These are phyloP conservation scores for Solanum pinnatisectum DNA, from an alignment of 257 asterid species.

Conservation along the genomic window DNA sequence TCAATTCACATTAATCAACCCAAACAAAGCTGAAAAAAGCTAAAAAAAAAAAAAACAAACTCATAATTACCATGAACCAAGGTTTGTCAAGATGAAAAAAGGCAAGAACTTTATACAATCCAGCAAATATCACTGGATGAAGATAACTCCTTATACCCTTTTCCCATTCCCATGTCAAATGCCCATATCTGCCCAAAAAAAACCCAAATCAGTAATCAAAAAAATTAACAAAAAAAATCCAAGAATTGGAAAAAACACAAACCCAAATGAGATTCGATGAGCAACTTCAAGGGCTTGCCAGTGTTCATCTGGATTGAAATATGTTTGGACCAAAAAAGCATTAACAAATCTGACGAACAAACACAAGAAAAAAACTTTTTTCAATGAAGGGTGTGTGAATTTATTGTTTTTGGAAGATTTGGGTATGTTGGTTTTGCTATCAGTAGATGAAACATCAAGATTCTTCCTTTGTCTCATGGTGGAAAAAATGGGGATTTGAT, in stretches of 20 bases:
- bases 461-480: slow-evolving; percentile 39
- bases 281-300: slow-evolving; percentile 91
- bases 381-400: slow-evolving; percentile 1
- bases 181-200: slow-evolving; percentile 57
- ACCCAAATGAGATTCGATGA: slow-evolving; percentile 76
- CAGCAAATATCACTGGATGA: slow-evolving; percentile 81
- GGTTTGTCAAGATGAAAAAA: slow-evolving; percentile 63
- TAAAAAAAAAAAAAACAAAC: not conserved
- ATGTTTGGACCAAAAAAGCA: slow-evolving; percentile 73
- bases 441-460: not conserved
- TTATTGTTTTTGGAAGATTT: not conserved
- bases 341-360: slow-evolving; percentile 32
- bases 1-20: not conserved
- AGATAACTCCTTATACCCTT: slow-evolving; percentile 82
- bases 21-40: not conserved
- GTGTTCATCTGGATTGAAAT: slow-evolving; percentile 96
- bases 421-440: not conserved
- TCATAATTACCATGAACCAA: slow-evolving; percentile 72
- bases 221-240: not conserved
- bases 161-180: slow-evolving; percentile 79
- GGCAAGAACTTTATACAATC: slow-evolving; percentile 66
- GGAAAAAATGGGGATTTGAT: not conserved
- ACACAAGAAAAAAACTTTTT: slow-evolving; percentile 37
- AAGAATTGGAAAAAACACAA: not conserved
- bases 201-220: not conserved